These are phyloP conservation scores for Schoenoplectus tabernaemontani DNA, from an alignment of 202 grass and related monocot species.

Conservation along the genomic window DNA sequence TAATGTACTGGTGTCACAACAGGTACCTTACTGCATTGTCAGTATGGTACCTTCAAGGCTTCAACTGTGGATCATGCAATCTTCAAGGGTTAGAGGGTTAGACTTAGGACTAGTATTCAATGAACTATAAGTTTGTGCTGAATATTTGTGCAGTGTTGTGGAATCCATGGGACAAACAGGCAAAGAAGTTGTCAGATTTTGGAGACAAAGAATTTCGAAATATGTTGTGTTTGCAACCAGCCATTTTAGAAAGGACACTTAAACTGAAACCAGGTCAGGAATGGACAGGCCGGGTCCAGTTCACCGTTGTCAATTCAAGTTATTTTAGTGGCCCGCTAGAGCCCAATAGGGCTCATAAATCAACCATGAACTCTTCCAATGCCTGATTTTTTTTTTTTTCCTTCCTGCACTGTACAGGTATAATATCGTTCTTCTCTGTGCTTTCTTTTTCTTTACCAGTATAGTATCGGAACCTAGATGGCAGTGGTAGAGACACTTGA, in stretches of 20 bases:
- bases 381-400: background rate
- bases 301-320: conserved; percentile 24
- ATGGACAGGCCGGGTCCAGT: conserved; percentile 27
- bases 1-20: background rate
- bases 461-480: background rate
- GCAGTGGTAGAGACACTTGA: background rate
- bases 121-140: background rate
- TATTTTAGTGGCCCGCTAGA: conserved; percentile 27
- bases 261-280: conserved; percentile 24
- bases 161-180: conserved; percentile 35
- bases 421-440: background rate
- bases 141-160: conserved; percentile 23
- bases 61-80: background rate
- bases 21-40: background rate
- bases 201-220: conserved; percentile 27
- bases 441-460: background rate
- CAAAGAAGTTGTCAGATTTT: conserved; percentile 25
- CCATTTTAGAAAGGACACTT: conserved; percentile 13
- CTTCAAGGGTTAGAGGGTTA: background rate
- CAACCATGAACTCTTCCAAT: background rate
- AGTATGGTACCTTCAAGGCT: background rate
- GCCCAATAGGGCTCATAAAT: conserved; percentile 4
- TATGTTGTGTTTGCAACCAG: conserved; percentile 27
- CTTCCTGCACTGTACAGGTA: conserved; percentile 13
- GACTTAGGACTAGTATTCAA: background rate